Evolutionary conservation across 371 early-diverging fungal genomes (phyloP).

Genomic region (Mortierella sp.): DNA sequence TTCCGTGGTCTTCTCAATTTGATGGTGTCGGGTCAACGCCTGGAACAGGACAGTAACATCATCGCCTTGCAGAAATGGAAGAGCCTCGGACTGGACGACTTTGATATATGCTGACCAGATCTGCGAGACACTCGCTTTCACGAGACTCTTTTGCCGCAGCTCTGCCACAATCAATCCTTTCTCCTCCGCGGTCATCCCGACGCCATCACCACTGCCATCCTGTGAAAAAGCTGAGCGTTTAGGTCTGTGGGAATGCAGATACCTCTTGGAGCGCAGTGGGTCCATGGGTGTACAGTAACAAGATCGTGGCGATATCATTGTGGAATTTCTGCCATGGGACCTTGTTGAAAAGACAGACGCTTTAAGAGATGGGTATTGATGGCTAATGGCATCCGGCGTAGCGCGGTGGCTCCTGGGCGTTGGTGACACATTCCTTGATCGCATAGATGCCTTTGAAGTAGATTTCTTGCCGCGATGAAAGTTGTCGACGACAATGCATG

Average conservation of each 20-base stretch:
- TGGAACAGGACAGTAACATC: constrained; percentile 35
- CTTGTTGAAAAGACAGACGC: neutral
- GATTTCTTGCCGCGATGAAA: constrained; percentile 42
- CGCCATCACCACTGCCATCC: constrained; percentile 3
- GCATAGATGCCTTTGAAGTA: constrained; percentile 14
- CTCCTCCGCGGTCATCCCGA: constrained; percentile 2
- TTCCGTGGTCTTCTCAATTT: constrained; percentile 37
- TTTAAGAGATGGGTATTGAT: neutral
- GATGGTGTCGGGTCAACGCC: constrained; percentile 11
- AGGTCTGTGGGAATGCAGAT: constrained; percentile 27
- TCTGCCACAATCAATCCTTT: constrained; percentile 22
- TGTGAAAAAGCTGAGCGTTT: constrained; percentile 18
- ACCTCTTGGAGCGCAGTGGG: constrained; percentile 3
- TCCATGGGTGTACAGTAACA: neutral
- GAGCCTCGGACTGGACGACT: constrained; percentile 23
- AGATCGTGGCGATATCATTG: neutral
- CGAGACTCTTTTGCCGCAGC: constrained; percentile 32
- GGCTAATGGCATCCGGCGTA: neutral
- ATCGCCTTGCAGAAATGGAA: constrained; percentile 22
- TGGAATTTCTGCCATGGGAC: neutral
- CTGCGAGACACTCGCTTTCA: constrained; percentile 14
- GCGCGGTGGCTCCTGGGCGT: neutral
- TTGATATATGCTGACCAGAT: constrained; percentile 30
- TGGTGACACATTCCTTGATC: constrained; percentile 7
- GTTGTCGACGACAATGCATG: constrained; percentile 34